A percentile compares a stretch with the other conserved stretches of the same genome.
Evolutionary conservation across 345 rosid species (phyloP).

Genomic region (Bruguiera sexangula): DNA sequence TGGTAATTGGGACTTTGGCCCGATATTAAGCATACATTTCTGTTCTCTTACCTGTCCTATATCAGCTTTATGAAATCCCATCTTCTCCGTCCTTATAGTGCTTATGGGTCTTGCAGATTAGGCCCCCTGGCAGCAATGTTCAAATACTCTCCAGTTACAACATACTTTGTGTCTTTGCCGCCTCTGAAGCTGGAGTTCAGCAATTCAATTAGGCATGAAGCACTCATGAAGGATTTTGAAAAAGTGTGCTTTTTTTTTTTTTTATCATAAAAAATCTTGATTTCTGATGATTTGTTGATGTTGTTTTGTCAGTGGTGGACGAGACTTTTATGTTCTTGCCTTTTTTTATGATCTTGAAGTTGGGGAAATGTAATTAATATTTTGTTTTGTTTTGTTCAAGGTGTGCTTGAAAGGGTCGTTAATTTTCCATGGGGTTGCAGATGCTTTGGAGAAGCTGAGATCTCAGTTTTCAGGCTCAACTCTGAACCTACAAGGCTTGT

Average conservation of each 20-base stretch:
- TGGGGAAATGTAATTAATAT: not conserved
- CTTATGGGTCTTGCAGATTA: conserved; percentile 37
- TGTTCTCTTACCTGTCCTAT: not conserved
- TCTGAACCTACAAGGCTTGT: conserved; percentile 42
- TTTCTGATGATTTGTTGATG: not conserved
- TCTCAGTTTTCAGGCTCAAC: conserved; percentile 40
- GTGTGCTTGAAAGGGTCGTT: conserved; percentile 52
- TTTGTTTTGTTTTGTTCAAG: conserved; percentile 34
- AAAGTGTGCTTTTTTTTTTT: conserved; percentile 35
- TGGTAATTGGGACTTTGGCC: not conserved
- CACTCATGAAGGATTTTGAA: conserved; percentile 54
- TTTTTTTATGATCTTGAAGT: not conserved
- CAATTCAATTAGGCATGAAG: conserved; percentile 47
- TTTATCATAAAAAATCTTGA: conserved; percentile 5
- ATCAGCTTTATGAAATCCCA: not conserved
- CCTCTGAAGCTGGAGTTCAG: conserved; percentile 62
- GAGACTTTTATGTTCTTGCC: not conserved
- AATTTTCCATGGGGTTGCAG: conserved; percentile 56
- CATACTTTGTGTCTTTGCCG: conserved; percentile 71
- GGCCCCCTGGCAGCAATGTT: conserved; percentile 92
- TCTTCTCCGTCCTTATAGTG: not conserved
- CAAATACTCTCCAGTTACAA: conserved; percentile 67
- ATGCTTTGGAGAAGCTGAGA: conserved; percentile 50
- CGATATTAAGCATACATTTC: not conserved
- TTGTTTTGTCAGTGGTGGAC: conserved; percentile 10